phyloP scores from a whole-genome alignment of 768 basidiomycete genomes.

The Asterophora lycoperdoides region DNA sequence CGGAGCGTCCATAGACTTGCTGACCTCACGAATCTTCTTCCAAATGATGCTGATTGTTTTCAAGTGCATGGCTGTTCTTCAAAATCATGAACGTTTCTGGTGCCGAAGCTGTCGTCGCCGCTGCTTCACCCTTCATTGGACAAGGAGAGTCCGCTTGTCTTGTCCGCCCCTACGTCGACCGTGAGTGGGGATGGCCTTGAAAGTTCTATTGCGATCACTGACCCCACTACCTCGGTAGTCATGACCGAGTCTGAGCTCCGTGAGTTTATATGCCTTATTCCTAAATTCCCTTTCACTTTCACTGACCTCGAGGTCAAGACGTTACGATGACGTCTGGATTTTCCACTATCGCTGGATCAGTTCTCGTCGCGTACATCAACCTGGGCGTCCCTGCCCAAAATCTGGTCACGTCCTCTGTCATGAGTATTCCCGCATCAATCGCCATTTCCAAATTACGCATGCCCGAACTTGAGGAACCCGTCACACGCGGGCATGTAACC shows the following conservation, averaged over 20 bases:
- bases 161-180: slow-evolving; percentile 77
- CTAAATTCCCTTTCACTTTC: not conserved
- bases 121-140: slow-evolving; percentile 91
- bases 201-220: slow-evolving; percentile 2
- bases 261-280: slow-evolving; percentile 19
- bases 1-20: not conserved
- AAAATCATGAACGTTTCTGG: slow-evolving; percentile 91
- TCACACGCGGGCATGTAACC: slow-evolving; percentile 77
- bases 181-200: slow-evolving; percentile 24
- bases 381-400: slow-evolving; percentile 77
- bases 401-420: slow-evolving; percentile 83
- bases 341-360: slow-evolving; percentile 90
- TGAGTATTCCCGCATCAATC: slow-evolving; percentile 95
- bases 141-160: slow-evolving; percentile 83
- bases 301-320: slow-evolving; percentile 29
- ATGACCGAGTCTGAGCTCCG: slow-evolving; percentile 88
- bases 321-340: slow-evolving; percentile 90
- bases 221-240: slow-evolving; percentile 24
- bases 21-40: no score
- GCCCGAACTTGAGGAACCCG: slow-evolving; percentile 81
- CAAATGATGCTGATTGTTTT: slow-evolving; percentile 1
- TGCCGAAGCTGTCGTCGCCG: slow-evolving; percentile 89
- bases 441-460: slow-evolving; percentile 85
- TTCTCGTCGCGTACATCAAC: slow-evolving; percentile 78
- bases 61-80: slow-evolving; percentile 89